phyloP scores from a whole-genome alignment of 768 basidiomycete species.

The Bullera alba region DNA sequence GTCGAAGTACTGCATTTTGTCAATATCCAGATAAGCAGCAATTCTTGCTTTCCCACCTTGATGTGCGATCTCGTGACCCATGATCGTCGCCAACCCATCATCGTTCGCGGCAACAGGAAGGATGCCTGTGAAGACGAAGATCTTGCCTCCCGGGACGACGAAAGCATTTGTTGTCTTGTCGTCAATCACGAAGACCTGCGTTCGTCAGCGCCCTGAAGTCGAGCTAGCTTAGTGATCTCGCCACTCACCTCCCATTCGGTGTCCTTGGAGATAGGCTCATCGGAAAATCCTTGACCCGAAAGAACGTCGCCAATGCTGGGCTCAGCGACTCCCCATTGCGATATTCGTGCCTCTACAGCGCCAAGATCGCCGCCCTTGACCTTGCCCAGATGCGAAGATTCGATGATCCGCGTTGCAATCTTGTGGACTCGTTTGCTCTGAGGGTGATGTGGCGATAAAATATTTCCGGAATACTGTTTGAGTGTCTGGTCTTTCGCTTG shows the following conservation, averaged over 20 bases:
- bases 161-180: constrained; percentile 72
- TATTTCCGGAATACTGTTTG: constrained; percentile 52
- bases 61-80: constrained; percentile 82
- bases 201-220: constrained; percentile 16
- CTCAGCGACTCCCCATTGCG: constrained; percentile 17
- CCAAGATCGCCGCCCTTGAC: constrained; percentile 48
- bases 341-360: constrained; percentile 30
- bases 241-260: constrained; percentile 44
- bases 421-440: constrained; percentile 61
- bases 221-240: constrained; percentile 15
- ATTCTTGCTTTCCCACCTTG: constrained; percentile 54
- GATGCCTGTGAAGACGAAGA: constrained; percentile 85
- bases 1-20: constrained; percentile 42
- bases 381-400: constrained; percentile 64
- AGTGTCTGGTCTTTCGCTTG: constrained; percentile 50
- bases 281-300: constrained; percentile 17
- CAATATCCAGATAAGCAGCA: neutral
- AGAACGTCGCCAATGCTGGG: constrained; percentile 22
- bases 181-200: constrained; percentile 70
- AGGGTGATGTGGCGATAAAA: constrained; percentile 64
- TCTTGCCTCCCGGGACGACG: constrained; percentile 62
- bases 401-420: constrained; percentile 63
- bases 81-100: constrained; percentile 71
- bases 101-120: constrained; percentile 70
- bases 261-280: constrained; percentile 26